Conservation (phyloP, 2,329 filamentous ascomycete genomes). For the Ophiostoma novo-ulmi region DNA sequence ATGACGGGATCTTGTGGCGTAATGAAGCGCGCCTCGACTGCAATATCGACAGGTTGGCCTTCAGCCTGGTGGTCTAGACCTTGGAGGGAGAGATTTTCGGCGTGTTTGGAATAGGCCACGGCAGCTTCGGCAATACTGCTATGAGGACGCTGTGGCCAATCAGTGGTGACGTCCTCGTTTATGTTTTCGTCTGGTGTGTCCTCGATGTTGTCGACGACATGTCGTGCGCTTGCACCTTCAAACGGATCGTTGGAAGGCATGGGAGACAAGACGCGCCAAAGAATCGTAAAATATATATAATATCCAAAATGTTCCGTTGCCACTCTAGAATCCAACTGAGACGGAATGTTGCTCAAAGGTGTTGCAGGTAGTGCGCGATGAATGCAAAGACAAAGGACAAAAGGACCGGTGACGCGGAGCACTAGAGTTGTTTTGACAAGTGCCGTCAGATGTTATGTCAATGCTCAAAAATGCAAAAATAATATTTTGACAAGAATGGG, state of each 20-base stretch:
- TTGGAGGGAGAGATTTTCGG: constrained; percentile 50
- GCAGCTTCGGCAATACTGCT: constrained; percentile 39
- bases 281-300: neutral
- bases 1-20: constrained; percentile 70
- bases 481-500: neutral
- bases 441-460: neutral
- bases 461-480: neutral
- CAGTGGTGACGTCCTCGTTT: neutral
- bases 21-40: constrained; percentile 58
- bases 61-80: constrained; percentile 29
- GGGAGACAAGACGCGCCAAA: neutral
- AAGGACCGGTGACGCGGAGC: constrained; percentile 1
- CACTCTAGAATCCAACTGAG: neutral
- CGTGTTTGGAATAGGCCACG: constrained; percentile 56
- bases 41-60: constrained; percentile 39
- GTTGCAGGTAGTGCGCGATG: neutral
- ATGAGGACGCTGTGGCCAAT: constrained; percentile 25
- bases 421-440: neutral
- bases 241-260: neutral
- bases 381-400: neutral
- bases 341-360: neutral
- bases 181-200: neutral
- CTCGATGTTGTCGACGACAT: neutral
- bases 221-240: neutral
- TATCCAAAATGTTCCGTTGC: neutral